A percentile compares a stretch with the other conserved stretches of the same genome.
Conservation (phyloP, 768 basidiomycete genomes). For the Termitomyces eurrhizus region DNA sequence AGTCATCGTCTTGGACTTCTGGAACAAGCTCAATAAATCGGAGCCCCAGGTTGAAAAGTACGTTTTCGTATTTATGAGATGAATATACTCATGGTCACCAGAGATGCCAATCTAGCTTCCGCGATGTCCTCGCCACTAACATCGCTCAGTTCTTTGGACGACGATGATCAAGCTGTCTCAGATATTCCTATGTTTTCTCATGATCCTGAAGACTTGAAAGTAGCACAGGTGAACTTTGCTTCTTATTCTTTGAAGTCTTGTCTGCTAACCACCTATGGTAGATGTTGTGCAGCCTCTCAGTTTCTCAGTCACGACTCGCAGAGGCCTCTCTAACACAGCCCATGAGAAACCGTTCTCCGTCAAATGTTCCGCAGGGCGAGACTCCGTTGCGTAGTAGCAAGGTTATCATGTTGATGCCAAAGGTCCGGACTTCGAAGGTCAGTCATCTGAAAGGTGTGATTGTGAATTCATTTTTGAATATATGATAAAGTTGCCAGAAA, state of each 20-base stretch:
- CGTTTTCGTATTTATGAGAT: conserved; percentile 14
- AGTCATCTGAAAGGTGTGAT: not conserved
- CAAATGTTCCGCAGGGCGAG: conserved; percentile 28
- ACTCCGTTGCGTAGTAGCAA: conserved; percentile 14
- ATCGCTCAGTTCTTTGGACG: conserved; percentile 70
- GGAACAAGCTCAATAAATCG: conserved; percentile 69
- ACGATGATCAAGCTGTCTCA: conserved; percentile 39
- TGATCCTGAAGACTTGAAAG: conserved; percentile 48
- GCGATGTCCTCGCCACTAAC: conserved; percentile 69
- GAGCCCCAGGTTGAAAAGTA: conserved; percentile 39
- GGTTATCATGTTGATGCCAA: conserved; percentile 12
- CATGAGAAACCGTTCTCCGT: conserved; percentile 13
- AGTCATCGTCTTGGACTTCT: conserved; percentile 91
- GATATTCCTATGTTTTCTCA: conserved; percentile 22
- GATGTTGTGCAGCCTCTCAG: conserved; percentile 38
- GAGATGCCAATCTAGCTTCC: conserved; percentile 40
- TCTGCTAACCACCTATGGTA: conserved; percentile 15
- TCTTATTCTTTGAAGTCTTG: not conserved
- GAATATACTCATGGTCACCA: conserved; percentile 13
- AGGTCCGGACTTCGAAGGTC: conserved; percentile 16
- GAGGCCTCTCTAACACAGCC: conserved; percentile 5
- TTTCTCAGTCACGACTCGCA: conserved; percentile 13
- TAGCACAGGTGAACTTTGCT: conserved; percentile 46
- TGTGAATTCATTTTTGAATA: not conserved
- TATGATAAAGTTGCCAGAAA: conserved; percentile 1